These are phyloP conservation scores for Aspergillus ochraceoroseus DNA, from an alignment of 2,329 filamentous ascomycete genomes.

Conservation along the genomic window DNA sequence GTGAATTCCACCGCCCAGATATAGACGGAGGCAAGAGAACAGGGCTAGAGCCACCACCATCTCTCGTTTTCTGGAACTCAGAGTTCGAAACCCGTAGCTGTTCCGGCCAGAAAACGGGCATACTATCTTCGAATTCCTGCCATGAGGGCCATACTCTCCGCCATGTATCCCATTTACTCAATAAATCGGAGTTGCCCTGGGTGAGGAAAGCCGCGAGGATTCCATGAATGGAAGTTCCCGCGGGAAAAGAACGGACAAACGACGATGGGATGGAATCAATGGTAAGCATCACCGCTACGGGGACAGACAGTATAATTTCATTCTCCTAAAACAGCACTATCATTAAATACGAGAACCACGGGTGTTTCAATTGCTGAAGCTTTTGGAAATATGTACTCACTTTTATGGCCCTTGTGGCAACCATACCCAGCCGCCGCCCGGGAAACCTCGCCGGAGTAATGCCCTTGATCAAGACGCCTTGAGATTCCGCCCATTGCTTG, in stretches of 20 bases:
- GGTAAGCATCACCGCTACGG: slow-evolving; percentile 58
- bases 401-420: slow-evolving; percentile 61
- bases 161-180: slow-evolving; percentile 54
- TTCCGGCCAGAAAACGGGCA: slow-evolving; percentile 54
- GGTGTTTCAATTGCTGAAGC: too few species aligned
- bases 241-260: slow-evolving; percentile 51
- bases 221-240: slow-evolving; percentile 61
- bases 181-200: slow-evolving; percentile 44
- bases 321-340: slow-evolving; percentile 36
- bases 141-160: slow-evolving; percentile 60
- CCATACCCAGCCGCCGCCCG: slow-evolving; percentile 69
- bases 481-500: slow-evolving; percentile 59
- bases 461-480: slow-evolving; percentile 62
- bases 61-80: slow-evolving; percentile 18
- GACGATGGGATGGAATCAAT: slow-evolving; percentile 54
- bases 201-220: slow-evolving; percentile 64
- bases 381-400: slow-evolving; percentile 42
- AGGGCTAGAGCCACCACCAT: too few species aligned
- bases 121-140: slow-evolving; percentile 54
- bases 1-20: slow-evolving; percentile 35
- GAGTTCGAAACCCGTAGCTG: slow-evolving; percentile 37
- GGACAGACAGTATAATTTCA: slow-evolving; percentile 60
- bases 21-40: slow-evolving; percentile 33
- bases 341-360: neutral
- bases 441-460: slow-evolving; percentile 63